phyloP scores from a whole-genome alignment of 1,284 basidiomycete species.

The Naganishia liquefaciens region DNA sequence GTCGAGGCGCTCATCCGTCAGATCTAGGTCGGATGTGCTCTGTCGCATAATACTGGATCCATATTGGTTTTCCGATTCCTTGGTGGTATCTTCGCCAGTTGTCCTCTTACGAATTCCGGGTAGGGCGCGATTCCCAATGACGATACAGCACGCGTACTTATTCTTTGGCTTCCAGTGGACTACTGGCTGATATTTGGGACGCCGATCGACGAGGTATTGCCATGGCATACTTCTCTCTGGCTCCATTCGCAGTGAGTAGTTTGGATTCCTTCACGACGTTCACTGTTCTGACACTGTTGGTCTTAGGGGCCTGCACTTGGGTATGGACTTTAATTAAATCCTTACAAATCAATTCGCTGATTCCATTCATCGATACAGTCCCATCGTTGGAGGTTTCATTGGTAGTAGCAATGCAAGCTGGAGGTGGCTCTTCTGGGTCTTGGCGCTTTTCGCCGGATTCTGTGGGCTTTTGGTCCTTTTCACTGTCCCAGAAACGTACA shows the following conservation, averaged over 20 bases:
- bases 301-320: constrained; percentile 24
- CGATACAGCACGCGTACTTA: constrained; percentile 45
- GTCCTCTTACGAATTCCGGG: constrained; percentile 43
- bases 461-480: constrained; percentile 59
- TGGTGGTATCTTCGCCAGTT: constrained; percentile 62
- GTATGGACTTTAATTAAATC: neutral
- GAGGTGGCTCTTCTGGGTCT: constrained; percentile 64
- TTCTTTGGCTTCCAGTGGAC: constrained; percentile 39
- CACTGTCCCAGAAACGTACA: constrained; percentile 73
- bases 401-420: constrained; percentile 58
- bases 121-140: neutral
- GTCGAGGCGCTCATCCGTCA: no score
- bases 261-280: neutral
- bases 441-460: constrained; percentile 62
- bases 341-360: constrained; percentile 62
- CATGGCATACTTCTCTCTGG: constrained; percentile 67
- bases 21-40: constrained; percentile 59
- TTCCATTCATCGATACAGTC: constrained; percentile 59
- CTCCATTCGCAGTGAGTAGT: constrained; percentile 66
- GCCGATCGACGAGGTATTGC: constrained; percentile 67
- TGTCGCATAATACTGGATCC: constrained; percentile 63
- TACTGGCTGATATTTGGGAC: constrained; percentile 67
- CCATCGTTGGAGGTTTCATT: constrained; percentile 66
- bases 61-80: constrained; percentile 70
- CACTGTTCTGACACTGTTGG: neutral